Evolutionary conservation across 192 early-diverging fungal genomes (phyloP).

Genomic region (Pilaira anomala): DNA sequence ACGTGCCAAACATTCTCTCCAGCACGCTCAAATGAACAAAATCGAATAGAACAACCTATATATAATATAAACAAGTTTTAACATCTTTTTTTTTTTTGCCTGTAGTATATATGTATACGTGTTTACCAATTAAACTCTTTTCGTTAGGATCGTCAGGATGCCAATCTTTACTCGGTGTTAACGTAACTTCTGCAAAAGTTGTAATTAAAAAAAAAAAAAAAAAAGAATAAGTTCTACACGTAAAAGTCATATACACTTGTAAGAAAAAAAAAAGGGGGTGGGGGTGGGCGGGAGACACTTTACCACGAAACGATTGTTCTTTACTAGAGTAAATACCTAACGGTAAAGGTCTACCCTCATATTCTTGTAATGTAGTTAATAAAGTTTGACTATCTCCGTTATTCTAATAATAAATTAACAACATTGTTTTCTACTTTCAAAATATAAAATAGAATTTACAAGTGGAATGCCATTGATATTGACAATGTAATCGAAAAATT

Average conservation of each 20-base stretch:
- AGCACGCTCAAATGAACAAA: constrained; percentile 60
- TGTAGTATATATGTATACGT: not conserved
- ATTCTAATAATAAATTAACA: not conserved
- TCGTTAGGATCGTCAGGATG: constrained; percentile 30
- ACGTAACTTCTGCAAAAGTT: constrained; percentile 26
- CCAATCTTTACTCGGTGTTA: constrained; percentile 36
- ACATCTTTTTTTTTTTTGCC: not conserved
- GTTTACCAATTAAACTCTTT: constrained; percentile 40
- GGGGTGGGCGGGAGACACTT: no score
- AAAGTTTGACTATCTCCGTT: constrained; percentile 37
- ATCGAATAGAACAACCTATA: constrained; percentile 53
- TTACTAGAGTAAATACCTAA: constrained; percentile 59
- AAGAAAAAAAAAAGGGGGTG: no score
- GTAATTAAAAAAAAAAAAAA: not conserved
- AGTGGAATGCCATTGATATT: constrained; percentile 53
- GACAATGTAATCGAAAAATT: constrained; percentile 75
- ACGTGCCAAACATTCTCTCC: constrained; percentile 66
- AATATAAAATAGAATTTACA: constrained; percentile 20
- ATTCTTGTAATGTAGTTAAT: constrained; percentile 42
- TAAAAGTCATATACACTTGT: no score
- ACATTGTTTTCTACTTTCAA: not conserved
- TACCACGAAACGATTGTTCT: constrained; percentile 51
- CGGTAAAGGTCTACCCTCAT: constrained; percentile 44
- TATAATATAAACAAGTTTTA: not conserved
- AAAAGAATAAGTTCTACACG: no score